Base-by-base conservation (phyloP, 257 asterid genomes). In the Buddleja alternifolia region DNA sequence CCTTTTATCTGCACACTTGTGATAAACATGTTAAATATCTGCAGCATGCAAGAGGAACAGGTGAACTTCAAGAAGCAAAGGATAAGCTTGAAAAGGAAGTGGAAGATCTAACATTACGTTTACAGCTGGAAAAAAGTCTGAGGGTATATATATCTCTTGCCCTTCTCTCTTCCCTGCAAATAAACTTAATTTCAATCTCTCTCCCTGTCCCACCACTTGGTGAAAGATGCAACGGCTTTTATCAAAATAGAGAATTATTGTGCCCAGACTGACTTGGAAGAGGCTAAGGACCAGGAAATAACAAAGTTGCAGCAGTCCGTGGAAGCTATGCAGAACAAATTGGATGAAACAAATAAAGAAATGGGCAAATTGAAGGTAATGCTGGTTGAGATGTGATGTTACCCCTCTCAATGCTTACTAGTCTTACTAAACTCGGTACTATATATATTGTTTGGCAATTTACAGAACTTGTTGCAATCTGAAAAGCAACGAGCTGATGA, bases 61-160 rank as follows among this genome's bases (percentile, higher is more conserved):
- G 88, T 34, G 92, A 88, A 40, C 97, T 89, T 60, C 84, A 77
- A 82, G 95, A 92, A 78, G 94, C 94, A 64, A 89, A 92, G 77
- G 81, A 77, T 73, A 86, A 82, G 75, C 98, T 90, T 81, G 93
- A 90, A 82, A 88, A 84, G 80, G 82, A 77, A 69, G 96, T 92
- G 80, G 88, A 86, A 77, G 95, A 92, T 62, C 86, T 92, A 70
- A 79, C 83, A 53, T 75, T 82, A 81, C 89, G 82, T 75, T 74
- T 89, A 78, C 83, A 85, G 78, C 78, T 75, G 71, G 98, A 92
- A 81, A 90, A 87, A 81, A 84, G 82, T 45, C 69, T 82, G 69
- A 85, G 95, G 94, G 98, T 92, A 76, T 82, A 53, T 60, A 72
- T 54, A 57, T 75, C 73, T 60, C 48, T 75, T 74, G 24, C 41